Evolutionary conservation across 116 monocot genomes (phyloP).

Genomic region (Dioscorea cayenensis): DNA sequence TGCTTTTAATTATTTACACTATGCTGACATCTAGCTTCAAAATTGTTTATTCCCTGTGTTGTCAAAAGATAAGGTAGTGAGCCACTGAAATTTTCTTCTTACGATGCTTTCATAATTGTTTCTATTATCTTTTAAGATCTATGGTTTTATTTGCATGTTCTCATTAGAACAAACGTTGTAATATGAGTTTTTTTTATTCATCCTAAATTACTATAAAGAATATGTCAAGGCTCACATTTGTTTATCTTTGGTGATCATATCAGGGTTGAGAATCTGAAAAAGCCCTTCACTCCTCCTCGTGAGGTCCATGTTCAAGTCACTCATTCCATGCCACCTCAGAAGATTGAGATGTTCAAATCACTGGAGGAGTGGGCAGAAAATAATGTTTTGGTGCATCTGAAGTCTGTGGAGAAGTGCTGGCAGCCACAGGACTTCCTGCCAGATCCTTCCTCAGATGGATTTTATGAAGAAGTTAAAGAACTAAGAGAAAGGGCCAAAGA

Average conservation of each 20-base stretch:
- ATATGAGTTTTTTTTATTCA: too few species aligned
- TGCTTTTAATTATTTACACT: too few species aligned
- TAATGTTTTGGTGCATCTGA: slow-evolving; percentile 27
- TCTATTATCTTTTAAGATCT: too few species aligned
- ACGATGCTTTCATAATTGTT: too few species aligned
- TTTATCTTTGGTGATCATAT: neutral
- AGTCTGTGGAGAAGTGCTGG: slow-evolving; percentile 43
- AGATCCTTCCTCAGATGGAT: slow-evolving; percentile 28
- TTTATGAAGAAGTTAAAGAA: slow-evolving; percentile 29
- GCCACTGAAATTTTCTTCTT: too few species aligned
- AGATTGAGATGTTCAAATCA: slow-evolving; percentile 37
- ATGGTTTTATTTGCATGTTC: too few species aligned
- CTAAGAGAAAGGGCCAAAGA: slow-evolving; percentile 29
- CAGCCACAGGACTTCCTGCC: slow-evolving; percentile 46
- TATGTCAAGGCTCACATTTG: neutral
- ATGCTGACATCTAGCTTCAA: too few species aligned
- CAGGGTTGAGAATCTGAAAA: slow-evolving; percentile 29
- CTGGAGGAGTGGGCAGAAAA: slow-evolving; percentile 37
- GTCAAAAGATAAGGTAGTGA: too few species aligned
- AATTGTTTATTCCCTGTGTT: too few species aligned
- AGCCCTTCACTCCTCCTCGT: slow-evolving; percentile 24
- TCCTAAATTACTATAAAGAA: too few species aligned
- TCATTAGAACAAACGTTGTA: too few species aligned
- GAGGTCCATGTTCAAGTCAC: slow-evolving; percentile 37
- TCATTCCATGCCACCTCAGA: slow-evolving; percentile 40